Evolutionary conservation across 2,329 filamentous ascomycete genomes (phyloP).

Genomic region (Fusarium algeriense): DNA sequence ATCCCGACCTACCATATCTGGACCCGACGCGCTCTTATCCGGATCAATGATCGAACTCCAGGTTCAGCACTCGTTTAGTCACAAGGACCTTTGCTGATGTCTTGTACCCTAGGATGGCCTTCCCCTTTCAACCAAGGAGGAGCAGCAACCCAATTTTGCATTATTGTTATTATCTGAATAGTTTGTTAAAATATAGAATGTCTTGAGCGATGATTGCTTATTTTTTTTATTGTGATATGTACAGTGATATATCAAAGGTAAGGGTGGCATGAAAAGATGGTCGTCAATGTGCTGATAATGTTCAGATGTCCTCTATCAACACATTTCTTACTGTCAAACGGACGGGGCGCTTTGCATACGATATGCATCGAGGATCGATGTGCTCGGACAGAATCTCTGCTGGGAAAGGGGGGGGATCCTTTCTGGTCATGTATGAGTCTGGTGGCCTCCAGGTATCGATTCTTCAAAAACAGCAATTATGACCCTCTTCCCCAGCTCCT

Average conservation of each 20-base stretch:
- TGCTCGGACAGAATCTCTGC: neutral
- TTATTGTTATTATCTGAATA: constrained; percentile 37
- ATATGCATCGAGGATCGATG: neutral
- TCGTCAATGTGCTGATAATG: constrained; percentile 18
- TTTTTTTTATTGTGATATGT: constrained; percentile 14
- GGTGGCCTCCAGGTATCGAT: neutral
- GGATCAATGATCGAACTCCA: constrained; percentile 38
- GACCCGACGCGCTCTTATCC: constrained; percentile 20
- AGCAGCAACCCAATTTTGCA: constrained; percentile 37
- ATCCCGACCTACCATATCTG: constrained; percentile 30
- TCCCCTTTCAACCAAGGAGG: constrained; percentile 33
- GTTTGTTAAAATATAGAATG: constrained; percentile 41
- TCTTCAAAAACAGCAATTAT: neutral
- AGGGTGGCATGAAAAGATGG: neutral
- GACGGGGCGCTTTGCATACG: neutral
- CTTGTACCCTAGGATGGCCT: constrained; percentile 49
- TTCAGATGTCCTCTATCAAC: neutral
- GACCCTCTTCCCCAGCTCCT: neutral
- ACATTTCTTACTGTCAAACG: neutral
- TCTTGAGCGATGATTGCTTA: constrained; percentile 14
- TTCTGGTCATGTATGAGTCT: neutral
- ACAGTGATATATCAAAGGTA: neutral
- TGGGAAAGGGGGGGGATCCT: neutral
- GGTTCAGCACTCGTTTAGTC: constrained; percentile 48
- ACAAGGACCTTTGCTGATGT: constrained; percentile 47